Conservation (phyloP, 805 yeast species). For the Starmerella lactis-condensi region DNA sequence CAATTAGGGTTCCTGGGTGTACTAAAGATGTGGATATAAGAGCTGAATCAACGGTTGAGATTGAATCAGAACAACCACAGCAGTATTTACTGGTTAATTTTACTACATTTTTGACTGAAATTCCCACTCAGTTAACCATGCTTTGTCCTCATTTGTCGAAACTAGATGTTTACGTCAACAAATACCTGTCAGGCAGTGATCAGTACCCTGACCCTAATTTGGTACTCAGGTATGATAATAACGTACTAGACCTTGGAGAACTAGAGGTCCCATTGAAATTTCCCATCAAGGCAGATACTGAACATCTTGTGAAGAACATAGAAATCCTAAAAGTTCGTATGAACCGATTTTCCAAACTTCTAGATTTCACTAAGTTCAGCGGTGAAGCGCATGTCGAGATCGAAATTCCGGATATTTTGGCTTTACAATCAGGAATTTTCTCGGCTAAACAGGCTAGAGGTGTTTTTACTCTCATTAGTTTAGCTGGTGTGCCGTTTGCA, state of each 20-base stretch:
- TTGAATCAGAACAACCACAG: too few species aligned
- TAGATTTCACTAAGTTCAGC: conserved; percentile 10
- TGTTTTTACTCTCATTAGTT: conserved; percentile 25
- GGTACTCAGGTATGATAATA: too few species aligned
- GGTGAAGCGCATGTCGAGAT: conserved; percentile 18
- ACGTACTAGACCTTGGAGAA: too few species aligned
- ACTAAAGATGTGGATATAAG: too few species aligned
- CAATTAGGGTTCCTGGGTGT: conserved; percentile 19
- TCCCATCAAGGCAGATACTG: conserved; percentile 15
- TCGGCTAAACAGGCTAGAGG: conserved; percentile 28
- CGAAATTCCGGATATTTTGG: conserved; percentile 16
- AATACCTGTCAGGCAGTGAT: too few species aligned
- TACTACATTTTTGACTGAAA: too few species aligned
- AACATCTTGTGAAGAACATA: conserved; percentile 18
- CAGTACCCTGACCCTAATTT: too few species aligned
- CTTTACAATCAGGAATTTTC: conserved; percentile 17
- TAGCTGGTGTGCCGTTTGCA: conserved; percentile 26
- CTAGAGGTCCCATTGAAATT: conserved; percentile 13
- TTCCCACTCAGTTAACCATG: too few species aligned
- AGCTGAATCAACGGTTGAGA: too few species aligned
- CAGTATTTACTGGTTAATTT: too few species aligned
- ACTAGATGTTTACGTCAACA: too few species aligned
- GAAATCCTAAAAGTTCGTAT: conserved; percentile 16
- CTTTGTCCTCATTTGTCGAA: too few species aligned
- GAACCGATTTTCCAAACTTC: conserved; percentile 3